A percentile compares a stretch with the other conserved stretches of the same genome.
Evolutionary conservation across 2,329 filamentous ascomycete genomes (phyloP).

Genomic region (Fusarium albidum): DNA sequence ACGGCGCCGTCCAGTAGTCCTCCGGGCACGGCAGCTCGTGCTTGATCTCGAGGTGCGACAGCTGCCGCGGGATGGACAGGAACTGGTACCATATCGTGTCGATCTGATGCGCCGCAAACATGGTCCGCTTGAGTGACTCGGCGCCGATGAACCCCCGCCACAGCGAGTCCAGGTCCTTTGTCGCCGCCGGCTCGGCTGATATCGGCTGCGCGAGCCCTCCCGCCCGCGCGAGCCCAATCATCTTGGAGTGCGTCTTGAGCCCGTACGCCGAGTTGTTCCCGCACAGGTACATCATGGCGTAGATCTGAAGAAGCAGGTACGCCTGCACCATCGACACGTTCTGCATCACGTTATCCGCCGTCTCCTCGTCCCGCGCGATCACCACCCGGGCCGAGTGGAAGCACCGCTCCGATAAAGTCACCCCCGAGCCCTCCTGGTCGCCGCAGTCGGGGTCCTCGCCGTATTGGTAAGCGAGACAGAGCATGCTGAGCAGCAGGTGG

Average conservation of each 20-base stretch:
- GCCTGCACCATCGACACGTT: constrained; percentile 46
- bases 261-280: constrained; percentile 45
- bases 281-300: constrained; percentile 53
- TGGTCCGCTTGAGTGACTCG: constrained; percentile 52
- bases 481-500: constrained; percentile 46
- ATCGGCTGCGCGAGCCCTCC: constrained; percentile 47
- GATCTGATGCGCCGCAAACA: constrained; percentile 53
- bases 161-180: constrained; percentile 33
- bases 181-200: constrained; percentile 25
- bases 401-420: constrained; percentile 11
- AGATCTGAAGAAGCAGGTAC: constrained; percentile 51
- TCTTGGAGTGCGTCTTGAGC: constrained; percentile 49
- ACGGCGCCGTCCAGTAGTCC: constrained; percentile 48
- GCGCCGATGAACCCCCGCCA: constrained; percentile 48
- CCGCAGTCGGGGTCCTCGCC: constrained; percentile 46
- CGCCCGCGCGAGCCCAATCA: constrained; percentile 49
- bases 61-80: constrained; percentile 46
- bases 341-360: constrained; percentile 32
- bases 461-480: constrained; percentile 50
- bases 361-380: not conserved
- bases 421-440: constrained; percentile 24
- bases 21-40: constrained; percentile 51
- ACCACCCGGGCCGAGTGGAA: constrained; percentile 13
- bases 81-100: constrained; percentile 55
- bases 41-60: constrained; percentile 54